Base-by-base conservation (phyloP, 1,284 basidiomycete genomes). In the Malassezia furfur region DNA sequence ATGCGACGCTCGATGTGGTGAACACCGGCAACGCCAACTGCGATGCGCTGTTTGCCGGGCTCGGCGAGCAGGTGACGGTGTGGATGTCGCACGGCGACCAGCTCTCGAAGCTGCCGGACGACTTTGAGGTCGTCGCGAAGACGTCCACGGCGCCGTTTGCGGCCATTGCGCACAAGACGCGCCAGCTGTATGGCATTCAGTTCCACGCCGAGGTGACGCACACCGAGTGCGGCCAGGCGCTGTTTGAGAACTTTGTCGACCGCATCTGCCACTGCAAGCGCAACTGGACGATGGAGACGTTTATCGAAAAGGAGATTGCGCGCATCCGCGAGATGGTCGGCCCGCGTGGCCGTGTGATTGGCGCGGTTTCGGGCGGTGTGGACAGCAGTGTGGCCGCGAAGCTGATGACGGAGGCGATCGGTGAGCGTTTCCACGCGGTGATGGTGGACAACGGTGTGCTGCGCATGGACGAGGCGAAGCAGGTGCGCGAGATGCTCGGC, bases 31-130 rank as follows among this genome's bases (percentile, higher is more conserved):
- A 79, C 19, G 79, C 76, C 7, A 68, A 73, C 52, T 69, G 80
- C 66, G 73, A 96, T 73, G 82, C 83, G 5, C 79, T 98, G 53
- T 96, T 98, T 67, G 82, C 87, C 59, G 85, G 85, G 14, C 79
- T 96, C 21, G 85, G 87, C 11, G 81, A 85, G 25, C 83, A 87
- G 63, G 84, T 66, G 15, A 55, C 93, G 86, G 93, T 96, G 36
- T 98, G 94, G 94, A 98, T 98, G 94, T 96, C 91, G 34, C 94
- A 98, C 75, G 93, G 93, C 19, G 94, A 98, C 77, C 90, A 96
- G 69, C 82, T 98, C 46, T 85, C 84, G 34, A 82, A 81, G 54
- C 80, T 86, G 8, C 94, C 94, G 19, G 79, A 84, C 0, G 79
- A 85, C 67, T 99, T 96, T 78, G 83, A 88, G 70, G 82, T 88